These are phyloP conservation scores for Fonsecaea nubica DNA, from an alignment of 2,329 filamentous ascomycete genomes.

Conservation along the genomic window DNA sequence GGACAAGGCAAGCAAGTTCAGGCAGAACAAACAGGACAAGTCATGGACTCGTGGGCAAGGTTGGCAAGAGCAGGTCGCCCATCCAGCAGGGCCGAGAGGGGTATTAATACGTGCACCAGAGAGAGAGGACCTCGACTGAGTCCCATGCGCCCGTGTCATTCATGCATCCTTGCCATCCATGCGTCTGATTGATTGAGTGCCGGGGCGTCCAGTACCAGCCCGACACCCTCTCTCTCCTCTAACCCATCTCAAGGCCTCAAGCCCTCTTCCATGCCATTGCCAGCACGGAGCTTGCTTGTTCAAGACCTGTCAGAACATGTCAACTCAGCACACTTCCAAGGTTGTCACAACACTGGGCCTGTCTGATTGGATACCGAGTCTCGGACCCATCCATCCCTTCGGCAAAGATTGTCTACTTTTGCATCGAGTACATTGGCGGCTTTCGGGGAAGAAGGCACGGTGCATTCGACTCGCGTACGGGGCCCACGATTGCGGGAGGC, in stretches of 20 bases:
- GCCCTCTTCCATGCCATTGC: no score
- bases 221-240: no score
- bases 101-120: background rate
- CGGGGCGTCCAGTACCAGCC: no score
- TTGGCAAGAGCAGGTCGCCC: background rate
- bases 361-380: constrained; percentile 10
- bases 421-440: background rate
- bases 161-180: no score
- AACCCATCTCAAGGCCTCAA: no score
- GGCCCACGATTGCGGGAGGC: background rate
- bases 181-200: no score
- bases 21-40: background rate
- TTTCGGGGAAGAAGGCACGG: background rate
- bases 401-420: background rate
- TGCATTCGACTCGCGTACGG: background rate
- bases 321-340: background rate
- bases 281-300: no score
- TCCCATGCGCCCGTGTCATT: background rate
- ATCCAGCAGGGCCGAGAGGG: background rate
- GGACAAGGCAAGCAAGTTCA: background rate
- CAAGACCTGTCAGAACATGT: background rate
- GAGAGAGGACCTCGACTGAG: no score
- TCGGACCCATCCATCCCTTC: background rate
- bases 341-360: background rate
- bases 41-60: background rate